Conservation (phyloP, 257 asterid genomes). For the Jacaranda mimosifolia region DNA sequence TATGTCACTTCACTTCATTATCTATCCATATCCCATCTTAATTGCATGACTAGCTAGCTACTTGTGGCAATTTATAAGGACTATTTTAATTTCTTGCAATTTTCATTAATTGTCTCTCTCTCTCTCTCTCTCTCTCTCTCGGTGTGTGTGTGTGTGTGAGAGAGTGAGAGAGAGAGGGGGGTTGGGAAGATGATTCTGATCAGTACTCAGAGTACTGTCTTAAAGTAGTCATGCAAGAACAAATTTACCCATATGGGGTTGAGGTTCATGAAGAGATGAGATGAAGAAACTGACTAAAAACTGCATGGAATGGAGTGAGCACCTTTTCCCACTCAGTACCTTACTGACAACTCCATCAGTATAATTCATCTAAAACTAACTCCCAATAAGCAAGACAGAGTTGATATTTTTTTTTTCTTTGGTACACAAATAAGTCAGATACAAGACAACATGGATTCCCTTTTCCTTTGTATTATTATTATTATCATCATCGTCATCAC, state of each 20-base stretch:
- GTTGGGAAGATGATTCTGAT: not conserved
- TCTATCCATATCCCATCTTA: constrained; percentile 34
- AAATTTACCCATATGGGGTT: too few species aligned
- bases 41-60: constrained; percentile 44
- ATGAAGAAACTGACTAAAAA: constrained; percentile 39
- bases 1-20: constrained; percentile 6
- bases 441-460: constrained; percentile 84
- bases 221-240: not conserved
- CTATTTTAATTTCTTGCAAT: constrained; percentile 15
- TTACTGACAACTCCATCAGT: constrained; percentile 53
- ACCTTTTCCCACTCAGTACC: constrained; percentile 54
- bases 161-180: constrained; percentile 13
- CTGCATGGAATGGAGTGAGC: constrained; percentile 49
- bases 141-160: not conserved
- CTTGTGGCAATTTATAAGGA: constrained; percentile 32
- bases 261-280: too few species aligned
- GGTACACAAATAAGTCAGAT: constrained; percentile 59
- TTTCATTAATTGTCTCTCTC: not conserved
- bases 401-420: constrained; percentile 33
- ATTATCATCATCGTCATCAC: constrained; percentile 45
- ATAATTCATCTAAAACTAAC: constrained; percentile 35
- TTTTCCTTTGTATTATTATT: constrained; percentile 59
- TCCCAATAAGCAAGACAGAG: constrained; percentile 40
- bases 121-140: not conserved
- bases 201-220: not conserved